These are phyloP conservation scores for Diphasiastrum complanatum DNA, from an alignment of 83 land plant species.

Conservation along the genomic window DNA sequence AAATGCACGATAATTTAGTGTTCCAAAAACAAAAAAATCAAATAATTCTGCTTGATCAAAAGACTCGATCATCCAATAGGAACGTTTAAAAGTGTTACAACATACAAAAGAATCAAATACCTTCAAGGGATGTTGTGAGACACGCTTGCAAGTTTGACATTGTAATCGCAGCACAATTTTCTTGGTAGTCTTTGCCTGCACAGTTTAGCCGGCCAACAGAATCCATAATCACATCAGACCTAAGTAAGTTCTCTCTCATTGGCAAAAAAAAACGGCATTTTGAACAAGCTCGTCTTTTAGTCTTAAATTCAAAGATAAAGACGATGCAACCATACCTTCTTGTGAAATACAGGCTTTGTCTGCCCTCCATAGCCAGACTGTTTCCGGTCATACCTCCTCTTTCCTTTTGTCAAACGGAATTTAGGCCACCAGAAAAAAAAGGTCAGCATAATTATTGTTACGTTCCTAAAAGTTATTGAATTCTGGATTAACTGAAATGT, in stretches of 20 bases:
- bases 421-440: not conserved
- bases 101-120: conserved; percentile 12
- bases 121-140: conserved; percentile 65
- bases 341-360: conserved; percentile 78
- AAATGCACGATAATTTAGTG: not conserved
- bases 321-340: too few relatives aligned
- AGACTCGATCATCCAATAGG: not conserved
- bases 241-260: too few relatives aligned
- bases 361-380: conserved; percentile 83
- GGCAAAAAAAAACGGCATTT: too few relatives aligned
- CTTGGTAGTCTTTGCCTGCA: conserved; percentile 79
- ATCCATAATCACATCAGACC: too few relatives aligned
- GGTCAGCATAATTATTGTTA: not conserved
- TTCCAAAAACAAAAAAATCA: too few relatives aligned
- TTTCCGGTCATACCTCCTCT: conserved; percentile 74
- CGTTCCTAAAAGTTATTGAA: not conserved
- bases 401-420: conserved; percentile 29
- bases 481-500: not conserved
- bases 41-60: not conserved
- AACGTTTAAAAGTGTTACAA: too few relatives aligned
- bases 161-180: conserved; percentile 69
- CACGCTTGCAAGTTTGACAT: conserved; percentile 74
- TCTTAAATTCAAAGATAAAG: too few relatives aligned
- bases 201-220: too few relatives aligned
- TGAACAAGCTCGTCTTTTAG: too few relatives aligned